Evolutionary conservation across 129 eudicot genomes (phyloP), one percentile per base, ranked within the genome.

Genomic region (Tagetes erecta): DNA sequence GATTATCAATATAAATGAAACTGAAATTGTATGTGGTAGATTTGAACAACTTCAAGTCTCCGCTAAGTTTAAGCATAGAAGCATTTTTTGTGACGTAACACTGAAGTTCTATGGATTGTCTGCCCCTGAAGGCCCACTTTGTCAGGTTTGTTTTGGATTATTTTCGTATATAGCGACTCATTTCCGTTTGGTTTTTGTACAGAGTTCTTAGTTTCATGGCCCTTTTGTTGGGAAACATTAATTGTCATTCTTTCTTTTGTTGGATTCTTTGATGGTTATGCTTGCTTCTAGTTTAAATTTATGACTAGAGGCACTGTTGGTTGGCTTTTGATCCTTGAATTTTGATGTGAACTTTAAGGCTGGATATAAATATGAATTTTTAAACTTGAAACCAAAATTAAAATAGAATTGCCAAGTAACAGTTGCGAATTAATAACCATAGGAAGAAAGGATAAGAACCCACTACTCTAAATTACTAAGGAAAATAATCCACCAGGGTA

Each of bases 71-170:
- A 95, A 85, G 72, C 90, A 95, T 68, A 80, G 87, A 77, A 88
- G 94, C 85, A 82, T 85, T 71, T 87, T 76, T 62, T 95, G 99
- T 84, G 97, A 95, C 70, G 81, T 91, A 68, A 83, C 85, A 9
- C 70, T 95, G 78, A 92, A 83, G 84, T 91, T 85, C 34, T 95
- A 95, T 79, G 99, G 99, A 55, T 77, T 95, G 59, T 95, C 92
- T 74, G 68, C 97, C 47, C 99, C 99, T 53, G 99, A 95, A 84
- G 99, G 99, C 63, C 84, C 94, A 44, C 93, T 95, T 82, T 92
- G 90, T 27, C 96, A 95, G 99, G 99, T 95, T 76, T 79, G 85
- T 57, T 40, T 70, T 64, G 53, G 5, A 13, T 59, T 66, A 56
- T 49, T 44, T 30, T 33, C 42, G 27, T 74, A n/a, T 20, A 27